Percentiles rank a stretch among this genome's conserved stretches.
phyloP scores from a whole-genome alignment of 1,139 yeast species.

The Protomyces arabidopsidicola region DNA sequence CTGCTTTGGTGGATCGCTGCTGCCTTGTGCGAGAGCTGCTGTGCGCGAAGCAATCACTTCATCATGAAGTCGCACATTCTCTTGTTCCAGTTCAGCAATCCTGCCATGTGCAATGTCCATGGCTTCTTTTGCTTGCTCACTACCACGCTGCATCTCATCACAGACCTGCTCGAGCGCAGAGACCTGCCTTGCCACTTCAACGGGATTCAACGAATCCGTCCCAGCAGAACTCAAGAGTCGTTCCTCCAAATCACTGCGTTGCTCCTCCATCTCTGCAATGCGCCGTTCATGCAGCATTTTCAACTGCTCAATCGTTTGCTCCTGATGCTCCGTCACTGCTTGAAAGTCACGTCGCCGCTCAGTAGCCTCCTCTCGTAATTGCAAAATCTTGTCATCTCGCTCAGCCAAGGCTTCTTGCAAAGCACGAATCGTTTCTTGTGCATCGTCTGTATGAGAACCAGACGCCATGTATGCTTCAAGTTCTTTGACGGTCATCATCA shows the following conservation, averaged over 20 bases:
- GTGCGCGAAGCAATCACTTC: neutral
- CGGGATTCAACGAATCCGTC: slow-evolving; percentile 5
- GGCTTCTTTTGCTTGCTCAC: slow-evolving; percentile 18
- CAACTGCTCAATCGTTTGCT: slow-evolving; percentile 15
- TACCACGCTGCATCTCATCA: slow-evolving; percentile 9
- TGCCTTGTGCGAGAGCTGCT: neutral
- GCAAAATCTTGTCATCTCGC: slow-evolving; percentile 11
- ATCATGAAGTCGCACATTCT: slow-evolving; percentile 6
- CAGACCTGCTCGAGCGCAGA: slow-evolving; percentile 8
- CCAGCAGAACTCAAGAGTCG: slow-evolving; percentile 18
- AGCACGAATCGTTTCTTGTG: neutral
- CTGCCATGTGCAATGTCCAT: slow-evolving; percentile 14
- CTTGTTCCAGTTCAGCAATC: slow-evolving; percentile 8
- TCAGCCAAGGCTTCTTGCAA: slow-evolving; percentile 10
- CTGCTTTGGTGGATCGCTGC: neutral
- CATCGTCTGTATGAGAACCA: neutral
- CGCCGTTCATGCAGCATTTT: slow-evolving; percentile 13
- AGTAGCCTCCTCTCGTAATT: slow-evolving; percentile 12
- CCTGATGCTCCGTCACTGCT: slow-evolving; percentile 18
- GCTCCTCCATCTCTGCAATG: slow-evolving; percentile 9
- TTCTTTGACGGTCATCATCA: slow-evolving; percentile 7
- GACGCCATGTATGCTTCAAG: slow-evolving; percentile 11
- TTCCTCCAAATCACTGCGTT: slow-evolving; percentile 12
- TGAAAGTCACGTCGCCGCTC: slow-evolving; percentile 10
- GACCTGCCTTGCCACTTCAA: slow-evolving; percentile 6